Evolutionary conservation across 257 asterid genomes (phyloP), one percentile per base, ranked within the genome.

Genomic region (Rubia yunnanensis): DNA sequence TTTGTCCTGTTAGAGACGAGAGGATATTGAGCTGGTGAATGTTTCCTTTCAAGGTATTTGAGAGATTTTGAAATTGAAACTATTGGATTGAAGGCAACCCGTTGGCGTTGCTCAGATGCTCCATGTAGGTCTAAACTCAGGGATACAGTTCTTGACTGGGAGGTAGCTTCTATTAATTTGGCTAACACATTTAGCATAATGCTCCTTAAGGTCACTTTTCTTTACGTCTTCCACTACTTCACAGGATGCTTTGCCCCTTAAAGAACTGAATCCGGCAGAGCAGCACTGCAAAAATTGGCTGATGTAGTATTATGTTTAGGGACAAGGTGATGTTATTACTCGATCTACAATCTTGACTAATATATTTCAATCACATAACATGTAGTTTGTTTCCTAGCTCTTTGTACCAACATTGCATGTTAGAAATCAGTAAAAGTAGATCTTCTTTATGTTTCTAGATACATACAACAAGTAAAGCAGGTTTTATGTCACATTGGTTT

Each of bases 141-240:
- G 86, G 98, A 91, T 83, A 83, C 94, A 28, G 96, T 91, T 77
- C 98, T 91, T 64, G 98, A 91, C 70, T 91, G 98, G 98, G 96
- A 91, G 95, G 98, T 91, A 85, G 22, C 13, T 56, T 46, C 49
- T 52, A 39, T 9, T 53, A 23, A 22, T 62, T 61, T 35, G 63
- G 14, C 41, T 55, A 18, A 27, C 27, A 63, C 31, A 27, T 30
- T 68, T 30, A 20, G 22, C 24, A 17, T 50, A 68, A 5, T 32
- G 39, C 44, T 17, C 44, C 22, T 22, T 9, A 15, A 22, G 27
- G 57, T 34, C 26, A 58, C 26, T 34, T 35, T 9, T 26, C 22
- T 58, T 20, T 38, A 53, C 59, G 20, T 53, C 31, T 23, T 18
- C 20, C 70, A 30, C 75, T n/a, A n/a, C n/a, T n/a, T 73, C 52